phyloP scores from a whole-genome alignment of 2,329 filamentous ascomycete species.

The Cytospora paraplurivora region DNA sequence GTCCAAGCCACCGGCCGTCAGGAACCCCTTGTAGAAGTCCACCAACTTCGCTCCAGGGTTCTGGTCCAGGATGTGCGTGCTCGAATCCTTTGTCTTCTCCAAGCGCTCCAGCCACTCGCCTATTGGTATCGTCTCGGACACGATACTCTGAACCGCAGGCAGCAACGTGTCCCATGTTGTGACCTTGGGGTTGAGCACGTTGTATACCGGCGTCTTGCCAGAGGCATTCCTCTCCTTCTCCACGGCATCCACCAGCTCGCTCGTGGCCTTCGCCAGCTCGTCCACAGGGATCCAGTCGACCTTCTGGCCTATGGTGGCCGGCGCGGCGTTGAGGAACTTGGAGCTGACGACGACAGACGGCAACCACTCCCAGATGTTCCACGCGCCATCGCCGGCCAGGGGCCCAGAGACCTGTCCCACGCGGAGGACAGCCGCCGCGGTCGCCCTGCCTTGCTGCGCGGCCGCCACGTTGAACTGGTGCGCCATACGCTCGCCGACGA shows the following conservation, averaged over 20 bases:
- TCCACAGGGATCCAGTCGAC: slow-evolving; percentile 38
- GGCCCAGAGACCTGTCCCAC: slow-evolving; percentile 37
- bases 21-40: slow-evolving; percentile 23
- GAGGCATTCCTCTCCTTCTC: slow-evolving; percentile 4
- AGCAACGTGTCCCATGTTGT: slow-evolving; percentile 18
- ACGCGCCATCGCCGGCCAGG: slow-evolving; percentile 30
- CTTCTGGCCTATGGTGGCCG: slow-evolving; percentile 31
- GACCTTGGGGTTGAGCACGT: slow-evolving; percentile 19
- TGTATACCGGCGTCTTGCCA: slow-evolving; percentile 11
- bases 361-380: slow-evolving; percentile 37
- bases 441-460: slow-evolving; percentile 25
- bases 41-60: slow-evolving; percentile 25
- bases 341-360: slow-evolving; percentile 35
- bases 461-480: slow-evolving; percentile 30
- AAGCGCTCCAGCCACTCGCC: slow-evolving; percentile 19
- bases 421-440: slow-evolving; percentile 25
- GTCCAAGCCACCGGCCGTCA: slow-evolving; percentile 5
- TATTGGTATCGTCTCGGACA: slow-evolving; percentile 14
- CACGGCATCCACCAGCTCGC: slow-evolving; percentile 32
- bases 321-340: slow-evolving; percentile 32
- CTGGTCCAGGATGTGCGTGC: slow-evolving; percentile 18
- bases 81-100: slow-evolving; percentile 16
- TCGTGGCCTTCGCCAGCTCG: slow-evolving; percentile 32
- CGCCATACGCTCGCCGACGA: slow-evolving; percentile 35
- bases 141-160: slow-evolving; percentile 12